Evolutionary conservation across 345 rosid species (phyloP).

Genomic region (Salix udensis): DNA sequence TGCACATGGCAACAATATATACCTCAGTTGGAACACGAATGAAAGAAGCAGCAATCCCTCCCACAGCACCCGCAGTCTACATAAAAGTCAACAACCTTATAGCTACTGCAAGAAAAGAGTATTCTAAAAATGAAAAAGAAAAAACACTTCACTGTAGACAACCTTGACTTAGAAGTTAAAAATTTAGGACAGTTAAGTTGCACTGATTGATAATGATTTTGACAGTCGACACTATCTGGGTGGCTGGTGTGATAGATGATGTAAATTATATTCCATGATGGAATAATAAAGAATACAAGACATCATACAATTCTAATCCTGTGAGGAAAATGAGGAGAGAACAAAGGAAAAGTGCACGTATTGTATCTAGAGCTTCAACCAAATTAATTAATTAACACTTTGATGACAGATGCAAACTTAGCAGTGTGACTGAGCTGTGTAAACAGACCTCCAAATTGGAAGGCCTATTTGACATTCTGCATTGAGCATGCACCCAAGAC

Average conservation of each 20-base stretch:
- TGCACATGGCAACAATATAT: neutral
- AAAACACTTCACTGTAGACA: neutral
- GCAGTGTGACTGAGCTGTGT: neutral
- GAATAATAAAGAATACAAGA: neutral
- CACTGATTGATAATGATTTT: too few relatives aligned
- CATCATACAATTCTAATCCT: neutral
- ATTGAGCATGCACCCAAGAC: neutral
- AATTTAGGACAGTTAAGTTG: too few relatives aligned
- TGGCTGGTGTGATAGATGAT: neutral
- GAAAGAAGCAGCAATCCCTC: conserved; percentile 91
- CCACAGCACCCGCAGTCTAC: conserved; percentile 92
- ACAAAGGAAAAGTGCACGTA: neutral
- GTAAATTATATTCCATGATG: neutral
- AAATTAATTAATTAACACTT: neutral
- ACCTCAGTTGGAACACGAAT: conserved; percentile 98
- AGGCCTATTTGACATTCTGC: neutral
- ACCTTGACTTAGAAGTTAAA: too few relatives aligned
- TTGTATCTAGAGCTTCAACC: neutral
- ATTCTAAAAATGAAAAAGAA: neutral
- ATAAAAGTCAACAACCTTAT: conserved; percentile 14
- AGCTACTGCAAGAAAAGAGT: conserved; percentile 9
- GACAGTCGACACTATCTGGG: neutral
- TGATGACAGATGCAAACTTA: neutral
- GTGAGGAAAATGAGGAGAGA: neutral
- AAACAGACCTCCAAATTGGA: neutral